phyloP scores from a whole-genome alignment of 2,329 filamentous ascomycete species.

The Colletotrichum euphorbiae region DNA sequence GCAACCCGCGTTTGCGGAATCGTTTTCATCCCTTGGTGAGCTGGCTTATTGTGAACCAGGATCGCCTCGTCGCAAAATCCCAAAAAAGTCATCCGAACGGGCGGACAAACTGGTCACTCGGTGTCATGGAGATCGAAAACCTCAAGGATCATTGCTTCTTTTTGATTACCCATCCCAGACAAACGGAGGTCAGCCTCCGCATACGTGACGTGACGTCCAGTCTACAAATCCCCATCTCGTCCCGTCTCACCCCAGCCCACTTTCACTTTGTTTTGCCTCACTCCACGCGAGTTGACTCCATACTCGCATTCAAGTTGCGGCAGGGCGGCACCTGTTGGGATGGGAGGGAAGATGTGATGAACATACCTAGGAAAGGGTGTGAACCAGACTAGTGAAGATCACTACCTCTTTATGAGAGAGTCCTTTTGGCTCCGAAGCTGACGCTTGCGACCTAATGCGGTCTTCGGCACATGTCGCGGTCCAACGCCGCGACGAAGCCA shows the following conservation, averaged over 20 bases:
- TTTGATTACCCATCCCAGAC: not conserved
- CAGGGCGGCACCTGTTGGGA: constrained; percentile 12
- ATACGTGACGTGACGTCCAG: constrained; percentile 31
- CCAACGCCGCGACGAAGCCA: not conserved
- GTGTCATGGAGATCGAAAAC: not conserved
- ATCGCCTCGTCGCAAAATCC: not conserved
- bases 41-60: not conserved
- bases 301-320: not conserved
- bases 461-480: not conserved
- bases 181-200: constrained; percentile 17
- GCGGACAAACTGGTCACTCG: no score
- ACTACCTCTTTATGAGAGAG: not conserved
- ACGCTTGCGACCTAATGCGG: no score
- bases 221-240: constrained; percentile 20
- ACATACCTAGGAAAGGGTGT: not conserved
- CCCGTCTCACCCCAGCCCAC: constrained; percentile 22
- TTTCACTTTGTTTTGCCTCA: constrained; percentile 24
- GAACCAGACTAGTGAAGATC: not conserved
- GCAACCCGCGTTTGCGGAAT: not conserved
- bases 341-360: not conserved
- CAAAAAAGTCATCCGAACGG: not conserved
- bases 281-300: constrained; percentile 8
- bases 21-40: not conserved
- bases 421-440: no score
- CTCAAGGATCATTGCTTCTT: not conserved